Evolutionary conservation across 2,329 filamentous ascomycete species (phyloP).

Genomic region (Coniochaeta ligniaria): DNA sequence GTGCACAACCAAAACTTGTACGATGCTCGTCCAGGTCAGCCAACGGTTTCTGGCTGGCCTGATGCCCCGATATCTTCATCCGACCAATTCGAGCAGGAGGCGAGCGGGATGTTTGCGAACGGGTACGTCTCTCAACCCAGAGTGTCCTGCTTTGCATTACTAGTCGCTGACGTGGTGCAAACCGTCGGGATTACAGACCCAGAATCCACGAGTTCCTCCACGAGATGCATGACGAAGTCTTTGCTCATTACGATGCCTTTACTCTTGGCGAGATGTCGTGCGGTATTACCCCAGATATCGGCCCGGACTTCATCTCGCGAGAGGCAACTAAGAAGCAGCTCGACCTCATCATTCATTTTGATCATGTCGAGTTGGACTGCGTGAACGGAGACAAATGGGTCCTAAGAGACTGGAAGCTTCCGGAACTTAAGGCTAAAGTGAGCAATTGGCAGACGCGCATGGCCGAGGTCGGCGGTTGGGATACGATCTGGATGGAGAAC

Average conservation of each 20-base stretch:
- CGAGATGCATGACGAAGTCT: conserved; percentile 32
- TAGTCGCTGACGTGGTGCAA: background rate
- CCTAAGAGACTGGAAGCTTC: conserved; percentile 21
- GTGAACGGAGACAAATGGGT: conserved; percentile 1
- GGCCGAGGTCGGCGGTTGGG: conserved; percentile 52
- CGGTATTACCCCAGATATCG: conserved; percentile 30
- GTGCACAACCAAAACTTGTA: conserved; percentile 8
- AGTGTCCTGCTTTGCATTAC: too few relatives aligned
- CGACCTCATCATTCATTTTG: conserved; percentile 70
- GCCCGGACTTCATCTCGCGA: background rate
- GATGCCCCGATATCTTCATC: background rate
- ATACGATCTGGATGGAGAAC: conserved; percentile 58
- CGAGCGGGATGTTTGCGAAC: conserved; percentile 43
- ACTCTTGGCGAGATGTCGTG: conserved; percentile 45
- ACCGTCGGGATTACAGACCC: conserved; percentile 14
- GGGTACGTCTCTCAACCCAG: conserved; percentile 26
- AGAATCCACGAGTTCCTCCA: conserved; percentile 37
- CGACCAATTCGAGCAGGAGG: background rate
- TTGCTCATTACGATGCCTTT: conserved; percentile 40
- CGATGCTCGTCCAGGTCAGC: background rate
- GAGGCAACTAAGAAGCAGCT: conserved; percentile 33
- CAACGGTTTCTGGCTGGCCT: background rate
- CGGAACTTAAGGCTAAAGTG: background rate
- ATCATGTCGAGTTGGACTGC: conserved; percentile 34
- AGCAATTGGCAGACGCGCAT: conserved; percentile 29